Conservation (phyloP, 106 monocot species). For the Amphibolis antarctica region DNA sequence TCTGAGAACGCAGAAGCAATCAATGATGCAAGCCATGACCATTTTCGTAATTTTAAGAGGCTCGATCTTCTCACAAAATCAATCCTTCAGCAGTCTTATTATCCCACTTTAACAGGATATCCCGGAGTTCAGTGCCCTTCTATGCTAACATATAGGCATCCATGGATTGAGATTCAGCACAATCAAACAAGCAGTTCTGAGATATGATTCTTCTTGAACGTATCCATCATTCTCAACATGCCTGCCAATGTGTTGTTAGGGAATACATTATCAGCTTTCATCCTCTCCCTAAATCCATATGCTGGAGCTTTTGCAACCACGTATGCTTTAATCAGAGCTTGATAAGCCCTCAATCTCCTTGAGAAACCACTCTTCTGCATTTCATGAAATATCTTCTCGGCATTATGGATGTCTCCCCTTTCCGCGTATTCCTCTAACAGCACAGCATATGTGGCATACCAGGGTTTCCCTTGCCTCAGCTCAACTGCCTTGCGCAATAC, state of each 20-base stretch:
- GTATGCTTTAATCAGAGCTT: conserved; percentile 41
- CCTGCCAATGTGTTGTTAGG: conserved; percentile 34
- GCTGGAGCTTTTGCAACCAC: conserved; percentile 41
- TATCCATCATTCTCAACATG: conserved; percentile 28
- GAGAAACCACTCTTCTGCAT: conserved; percentile 30
- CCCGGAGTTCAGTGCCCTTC: too few relatives aligned
- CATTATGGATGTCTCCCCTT: conserved; percentile 53
- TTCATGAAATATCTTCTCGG: conserved; percentile 10
- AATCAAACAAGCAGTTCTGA: conserved; percentile 36
- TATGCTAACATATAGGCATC: too few relatives aligned
- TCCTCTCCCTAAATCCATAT: conserved; percentile 76
- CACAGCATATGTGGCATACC: conserved; percentile 33
- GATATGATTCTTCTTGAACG: conserved; percentile 38
- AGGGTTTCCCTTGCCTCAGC: conserved; percentile 24
- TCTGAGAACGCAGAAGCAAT: too few relatives aligned
- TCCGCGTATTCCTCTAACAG: conserved; percentile 44
- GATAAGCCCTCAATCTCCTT: conserved; percentile 27
- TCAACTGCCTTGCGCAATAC: conserved; percentile 38
- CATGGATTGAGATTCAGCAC: background rate
- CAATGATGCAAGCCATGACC: too few relatives aligned
- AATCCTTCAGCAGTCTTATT: too few relatives aligned
- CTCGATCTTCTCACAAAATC: too few relatives aligned
- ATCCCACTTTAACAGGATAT: too few relatives aligned
- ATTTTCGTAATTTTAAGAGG: too few relatives aligned
- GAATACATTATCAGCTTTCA: conserved; percentile 50